Evolutionary conservation across 2,329 filamentous ascomycete genomes (phyloP).

Genomic region (Fusarium anguioides): DNA sequence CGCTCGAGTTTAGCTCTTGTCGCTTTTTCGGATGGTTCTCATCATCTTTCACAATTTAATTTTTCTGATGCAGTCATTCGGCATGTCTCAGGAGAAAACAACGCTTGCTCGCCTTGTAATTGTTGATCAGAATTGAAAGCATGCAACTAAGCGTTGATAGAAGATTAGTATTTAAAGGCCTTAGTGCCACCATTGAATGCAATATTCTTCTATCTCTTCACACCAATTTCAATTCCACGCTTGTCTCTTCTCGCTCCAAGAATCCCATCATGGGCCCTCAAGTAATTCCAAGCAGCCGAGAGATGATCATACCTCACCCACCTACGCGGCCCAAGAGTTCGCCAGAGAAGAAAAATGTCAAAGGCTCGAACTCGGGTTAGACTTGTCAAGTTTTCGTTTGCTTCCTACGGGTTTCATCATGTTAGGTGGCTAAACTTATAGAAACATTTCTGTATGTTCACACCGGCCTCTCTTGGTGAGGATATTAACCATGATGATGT

Average conservation of each 20-base stretch:
- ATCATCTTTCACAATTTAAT: neutral
- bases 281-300: neutral
- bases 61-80: neutral
- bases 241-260: neutral
- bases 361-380: neutral
- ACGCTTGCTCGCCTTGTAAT: conserved; percentile 8
- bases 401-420: neutral
- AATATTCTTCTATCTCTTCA: neutral
- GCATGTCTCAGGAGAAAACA: neutral
- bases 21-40: too few relatives aligned
- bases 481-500: neutral
- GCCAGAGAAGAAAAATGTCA: too few relatives aligned
- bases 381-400: neutral
- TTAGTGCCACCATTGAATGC: neutral
- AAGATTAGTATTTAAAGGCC: neutral
- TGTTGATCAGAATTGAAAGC: neutral
- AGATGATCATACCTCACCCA: neutral
- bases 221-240: neutral
- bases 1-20: neutral
- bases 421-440: too few relatives aligned
- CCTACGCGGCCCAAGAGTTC: neutral
- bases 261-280: neutral
- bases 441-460: neutral
- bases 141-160: neutral
- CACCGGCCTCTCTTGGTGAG: too few relatives aligned